Conservation (phyloP, 192 early-diverging fungal species). For the Geranomyces variabilis region DNA sequence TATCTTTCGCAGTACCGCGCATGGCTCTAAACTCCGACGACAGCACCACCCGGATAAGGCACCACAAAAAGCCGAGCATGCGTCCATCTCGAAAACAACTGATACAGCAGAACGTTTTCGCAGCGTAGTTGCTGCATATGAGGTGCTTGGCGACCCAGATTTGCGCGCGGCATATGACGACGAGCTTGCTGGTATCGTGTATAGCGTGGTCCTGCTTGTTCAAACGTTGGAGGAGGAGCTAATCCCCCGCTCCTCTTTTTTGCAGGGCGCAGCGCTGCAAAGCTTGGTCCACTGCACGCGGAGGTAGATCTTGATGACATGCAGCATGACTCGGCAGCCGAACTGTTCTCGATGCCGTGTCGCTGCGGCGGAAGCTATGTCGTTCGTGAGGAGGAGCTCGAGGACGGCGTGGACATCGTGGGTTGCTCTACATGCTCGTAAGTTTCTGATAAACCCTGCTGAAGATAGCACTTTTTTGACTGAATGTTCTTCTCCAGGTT, state of each 20-base stretch:
- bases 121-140: neutral
- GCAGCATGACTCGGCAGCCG: neutral
- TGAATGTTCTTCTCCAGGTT: too few species aligned
- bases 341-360: neutral
- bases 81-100: neutral
- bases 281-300: slow-evolving; percentile 1
- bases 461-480: too few species aligned
- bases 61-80: neutral
- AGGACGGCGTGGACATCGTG: neutral
- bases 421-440: slow-evolving; percentile 2
- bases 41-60: slow-evolving; percentile 4
- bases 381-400: neutral
- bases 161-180: neutral
- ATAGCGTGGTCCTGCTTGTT: too few species aligned
- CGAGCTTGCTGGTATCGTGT: neutral
- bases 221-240: too few species aligned
- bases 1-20: neutral
- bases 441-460: neutral
- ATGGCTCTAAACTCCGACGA: neutral
- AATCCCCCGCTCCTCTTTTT: neutral
- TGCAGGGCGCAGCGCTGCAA: neutral
- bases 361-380: neutral
- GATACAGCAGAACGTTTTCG: neutral
- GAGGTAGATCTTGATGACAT: slow-evolving; percentile 8
- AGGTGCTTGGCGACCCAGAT: neutral